Conservation (phyloP, 345 rosid species). For the Melaleuca alternifolia region DNA sequence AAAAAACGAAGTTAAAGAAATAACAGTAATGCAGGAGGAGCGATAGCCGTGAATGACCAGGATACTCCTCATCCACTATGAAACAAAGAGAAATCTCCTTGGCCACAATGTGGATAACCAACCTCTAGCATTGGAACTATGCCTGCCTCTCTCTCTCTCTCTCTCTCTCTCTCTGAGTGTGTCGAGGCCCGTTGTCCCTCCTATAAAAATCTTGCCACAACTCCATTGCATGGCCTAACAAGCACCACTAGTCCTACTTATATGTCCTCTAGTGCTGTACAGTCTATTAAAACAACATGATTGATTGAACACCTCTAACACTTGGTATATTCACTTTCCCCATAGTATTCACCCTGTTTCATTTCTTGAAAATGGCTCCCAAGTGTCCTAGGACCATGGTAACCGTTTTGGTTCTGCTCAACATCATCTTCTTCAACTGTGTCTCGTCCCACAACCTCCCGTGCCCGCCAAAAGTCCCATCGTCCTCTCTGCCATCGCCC, state of each 20-base stretch:
- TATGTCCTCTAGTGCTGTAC: not conserved
- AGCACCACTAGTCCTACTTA: not conserved
- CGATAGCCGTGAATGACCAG: not conserved
- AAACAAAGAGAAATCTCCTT: not conserved
- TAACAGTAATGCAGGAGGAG: not conserved
- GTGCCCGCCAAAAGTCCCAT: constrained; percentile 2
- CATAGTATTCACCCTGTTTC: not conserved
- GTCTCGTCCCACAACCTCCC: constrained; percentile 15
- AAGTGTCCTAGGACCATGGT: not conserved
- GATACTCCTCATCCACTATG: not conserved
- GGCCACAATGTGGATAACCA: not conserved
- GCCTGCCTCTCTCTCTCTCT: not conserved
- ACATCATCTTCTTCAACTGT: constrained; percentile 16
- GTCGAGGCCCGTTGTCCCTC: not conserved
- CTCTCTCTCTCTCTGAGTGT: not conserved
- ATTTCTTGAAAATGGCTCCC: not conserved
- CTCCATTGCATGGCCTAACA: not conserved
- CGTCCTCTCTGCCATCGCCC: not conserved
- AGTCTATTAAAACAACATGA: not conserved
- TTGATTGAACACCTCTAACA: not conserved
- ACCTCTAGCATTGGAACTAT: not conserved
- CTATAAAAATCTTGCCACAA: not conserved
- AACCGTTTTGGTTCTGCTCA: constrained; percentile 18
- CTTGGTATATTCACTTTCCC: not conserved
- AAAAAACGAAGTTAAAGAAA: not conserved